These are phyloP conservation scores for Musa acuminata DNA, from an alignment of 176 grass and related monocot genomes.

Conservation along the genomic window DNA sequence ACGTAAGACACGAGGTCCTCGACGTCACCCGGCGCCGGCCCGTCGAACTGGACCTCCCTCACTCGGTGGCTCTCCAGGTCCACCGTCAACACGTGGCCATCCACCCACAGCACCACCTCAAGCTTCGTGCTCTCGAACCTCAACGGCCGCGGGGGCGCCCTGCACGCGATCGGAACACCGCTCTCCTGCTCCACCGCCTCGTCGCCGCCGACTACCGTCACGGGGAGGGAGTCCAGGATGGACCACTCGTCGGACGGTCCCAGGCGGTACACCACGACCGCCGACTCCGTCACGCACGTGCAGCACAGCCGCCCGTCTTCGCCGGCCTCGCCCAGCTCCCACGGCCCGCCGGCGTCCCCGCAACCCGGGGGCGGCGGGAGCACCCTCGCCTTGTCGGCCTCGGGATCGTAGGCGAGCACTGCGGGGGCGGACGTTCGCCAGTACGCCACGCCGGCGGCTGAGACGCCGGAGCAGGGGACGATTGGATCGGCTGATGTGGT, in stretches of 20 bases:
- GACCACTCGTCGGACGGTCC: slow-evolving; percentile 5
- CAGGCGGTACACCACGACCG: slow-evolving; percentile 5
- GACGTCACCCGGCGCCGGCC: not conserved
- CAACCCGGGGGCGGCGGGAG: not conserved
- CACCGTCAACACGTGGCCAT: slow-evolving; percentile 13
- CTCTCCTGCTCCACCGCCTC: not conserved
- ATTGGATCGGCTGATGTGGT: not conserved
- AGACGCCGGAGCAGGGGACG: slow-evolving; percentile 21
- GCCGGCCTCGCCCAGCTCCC: slow-evolving; percentile 21
- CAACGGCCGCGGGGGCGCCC: slow-evolving; percentile 10
- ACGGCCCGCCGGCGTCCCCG: not conserved
- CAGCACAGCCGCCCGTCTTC: slow-evolving; percentile 3
- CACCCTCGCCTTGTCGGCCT: not conserved
- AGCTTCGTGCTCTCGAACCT: slow-evolving; percentile 25
- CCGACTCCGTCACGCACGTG: slow-evolving; percentile 5
- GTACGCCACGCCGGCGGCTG: slow-evolving; percentile 15
- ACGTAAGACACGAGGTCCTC: slow-evolving; percentile 17
- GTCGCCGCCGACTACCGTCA: not conserved
- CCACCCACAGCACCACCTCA: slow-evolving; percentile 23
- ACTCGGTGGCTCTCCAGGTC: slow-evolving; percentile 11
- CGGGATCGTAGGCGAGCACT: slow-evolving; percentile 19
- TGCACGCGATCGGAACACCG: slow-evolving; percentile 12
- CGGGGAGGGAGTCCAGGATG: not conserved
- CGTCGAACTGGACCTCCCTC: slow-evolving; percentile 5
- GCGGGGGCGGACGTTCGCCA: slow-evolving; percentile 8